These are phyloP conservation scores for Infundibulicybe gibba DNA, from an alignment of 768 basidiomycete genomes.

Conservation along the genomic window DNA sequence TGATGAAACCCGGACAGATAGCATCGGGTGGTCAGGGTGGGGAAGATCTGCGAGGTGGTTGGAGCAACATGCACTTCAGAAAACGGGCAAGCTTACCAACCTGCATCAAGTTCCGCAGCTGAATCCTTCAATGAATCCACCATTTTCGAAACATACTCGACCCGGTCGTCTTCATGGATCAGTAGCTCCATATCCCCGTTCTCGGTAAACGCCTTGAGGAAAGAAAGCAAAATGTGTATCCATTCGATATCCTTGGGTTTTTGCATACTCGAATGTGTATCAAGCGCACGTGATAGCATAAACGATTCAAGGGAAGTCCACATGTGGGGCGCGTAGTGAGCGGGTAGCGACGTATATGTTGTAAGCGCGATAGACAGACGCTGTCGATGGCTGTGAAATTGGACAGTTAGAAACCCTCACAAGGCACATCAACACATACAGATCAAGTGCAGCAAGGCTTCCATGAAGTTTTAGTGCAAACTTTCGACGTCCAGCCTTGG, in stretches of 20 bases:
- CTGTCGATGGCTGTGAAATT: constrained; percentile 55
- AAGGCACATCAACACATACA: constrained; percentile 51
- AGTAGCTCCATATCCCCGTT: constrained; percentile 50
- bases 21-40: constrained; percentile 65
- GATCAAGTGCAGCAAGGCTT: constrained; percentile 81
- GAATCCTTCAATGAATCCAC: constrained; percentile 45
- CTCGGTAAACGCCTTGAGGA: constrained; percentile 66
- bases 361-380: constrained; percentile 59
- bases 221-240: constrained; percentile 75
- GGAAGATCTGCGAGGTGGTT: constrained; percentile 47
- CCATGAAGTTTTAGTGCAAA: constrained; percentile 86
- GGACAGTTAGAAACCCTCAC: neutral
- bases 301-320: constrained; percentile 81
- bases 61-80: neutral
- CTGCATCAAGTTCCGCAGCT: constrained; percentile 49
- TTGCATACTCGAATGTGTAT: constrained; percentile 55
- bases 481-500: constrained; percentile 77
- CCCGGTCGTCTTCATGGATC: constrained; percentile 45
- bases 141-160: constrained; percentile 48
- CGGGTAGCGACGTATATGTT: constrained; percentile 77
- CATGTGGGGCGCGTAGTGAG: constrained; percentile 77
- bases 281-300: constrained; percentile 73
- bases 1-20: constrained; percentile 47
- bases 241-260: constrained; percentile 71
- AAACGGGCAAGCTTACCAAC: constrained; percentile 26